Base-by-base conservation (phyloP, 2,329 filamentous ascomycete genomes). In the Ceratocystis eucalypticola region DNA sequence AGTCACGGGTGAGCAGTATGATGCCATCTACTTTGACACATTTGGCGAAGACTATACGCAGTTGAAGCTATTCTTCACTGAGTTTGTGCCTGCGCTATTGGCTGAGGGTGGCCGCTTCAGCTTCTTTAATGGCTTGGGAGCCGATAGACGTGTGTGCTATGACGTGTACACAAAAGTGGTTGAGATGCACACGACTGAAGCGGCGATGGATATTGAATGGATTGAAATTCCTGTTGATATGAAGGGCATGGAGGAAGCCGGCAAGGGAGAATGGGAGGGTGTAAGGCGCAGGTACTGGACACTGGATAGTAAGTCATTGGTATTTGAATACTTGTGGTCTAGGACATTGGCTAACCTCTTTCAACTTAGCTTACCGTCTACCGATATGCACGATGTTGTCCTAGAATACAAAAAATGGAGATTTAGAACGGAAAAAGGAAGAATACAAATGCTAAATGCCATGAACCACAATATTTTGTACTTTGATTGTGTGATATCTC, bases 21-120 rank as follows among this genome's bases (percentile, higher is more conserved):
- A 96, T 73, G 89, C 88, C 33, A 90, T 99, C 70, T 99, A 97
- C 78, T 97, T 96, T 73, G 94, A 99, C 74, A 99, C 94, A 0
- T 97, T 97, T 75, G 94, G 91, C 5, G 94, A 99, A 77, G 89
- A 94, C 69, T 99, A 97, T 76, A 80, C 80, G 1, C 89, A 93
- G 74, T 84, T 97, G 33, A 87, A 88, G 61, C 80, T 86, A 68
- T 96, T 97, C 78, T 96, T 97, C 74, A 87, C 83, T 1, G 94
- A 97, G 74, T 85, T 88, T 71, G 86, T 97, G 10, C 89, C 94
- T 41, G 87, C 85, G 0, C 75, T 97, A 65, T 78, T 99, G 59
- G 86, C 89, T 70, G 79, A 81, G 25, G 76, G 82, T 3, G 88
- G 92, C 68, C 82, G 87, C 7, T 96, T 95, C 74, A 87, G 92